Evolutionary conservation across 2,329 filamentous ascomycete genomes (phyloP).

Genomic region (Penicillium verrucosum): DNA sequence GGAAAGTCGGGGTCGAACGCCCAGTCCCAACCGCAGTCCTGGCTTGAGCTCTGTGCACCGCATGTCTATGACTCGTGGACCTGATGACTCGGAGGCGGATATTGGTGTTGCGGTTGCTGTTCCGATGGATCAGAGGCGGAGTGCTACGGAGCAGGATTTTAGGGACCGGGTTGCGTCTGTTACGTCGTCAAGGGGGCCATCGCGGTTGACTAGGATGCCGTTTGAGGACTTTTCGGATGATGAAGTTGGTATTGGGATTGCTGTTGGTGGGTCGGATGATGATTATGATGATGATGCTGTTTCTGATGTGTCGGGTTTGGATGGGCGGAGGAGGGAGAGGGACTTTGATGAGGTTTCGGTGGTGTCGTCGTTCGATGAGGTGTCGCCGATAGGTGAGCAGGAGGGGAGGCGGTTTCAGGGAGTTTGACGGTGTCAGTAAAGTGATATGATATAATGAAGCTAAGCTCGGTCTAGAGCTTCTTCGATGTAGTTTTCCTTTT

Average conservation of each 20-base stretch:
- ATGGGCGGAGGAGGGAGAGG: slow-evolving; percentile 8
- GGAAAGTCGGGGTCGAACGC: not conserved
- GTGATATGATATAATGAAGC: not conserved
- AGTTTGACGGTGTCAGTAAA: not conserved
- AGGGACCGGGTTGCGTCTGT: not conserved
- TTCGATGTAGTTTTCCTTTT: not conserved
- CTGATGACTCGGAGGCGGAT: slow-evolving; percentile 6
- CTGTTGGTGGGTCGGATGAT: not conserved
- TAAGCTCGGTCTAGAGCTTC: not conserved
- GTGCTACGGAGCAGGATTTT: slow-evolving; percentile 11
- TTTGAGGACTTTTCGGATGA: slow-evolving; percentile 18
- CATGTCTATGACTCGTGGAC: not conserved
- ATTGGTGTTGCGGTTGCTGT: slow-evolving; percentile 13
- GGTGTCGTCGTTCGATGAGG: slow-evolving; percentile 31
- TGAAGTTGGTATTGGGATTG: slow-evolving; percentile 4
- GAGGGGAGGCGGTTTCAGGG: not conserved
- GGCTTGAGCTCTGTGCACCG: not conserved
- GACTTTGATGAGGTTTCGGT: slow-evolving; percentile 32
- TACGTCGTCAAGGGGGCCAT: slow-evolving; percentile 2
- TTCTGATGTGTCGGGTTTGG: slow-evolving; percentile 27
- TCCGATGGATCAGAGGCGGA: slow-evolving; percentile 11
- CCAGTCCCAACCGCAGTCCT: not conserved
- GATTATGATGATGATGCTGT: slow-evolving; percentile 18
- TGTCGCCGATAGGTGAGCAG: slow-evolving; percentile 1
- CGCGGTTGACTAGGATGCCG: slow-evolving; percentile 18